Base-by-base conservation (phyloP, 108 stramenopile genomes). In the Skeletonema menzelii region DNA sequence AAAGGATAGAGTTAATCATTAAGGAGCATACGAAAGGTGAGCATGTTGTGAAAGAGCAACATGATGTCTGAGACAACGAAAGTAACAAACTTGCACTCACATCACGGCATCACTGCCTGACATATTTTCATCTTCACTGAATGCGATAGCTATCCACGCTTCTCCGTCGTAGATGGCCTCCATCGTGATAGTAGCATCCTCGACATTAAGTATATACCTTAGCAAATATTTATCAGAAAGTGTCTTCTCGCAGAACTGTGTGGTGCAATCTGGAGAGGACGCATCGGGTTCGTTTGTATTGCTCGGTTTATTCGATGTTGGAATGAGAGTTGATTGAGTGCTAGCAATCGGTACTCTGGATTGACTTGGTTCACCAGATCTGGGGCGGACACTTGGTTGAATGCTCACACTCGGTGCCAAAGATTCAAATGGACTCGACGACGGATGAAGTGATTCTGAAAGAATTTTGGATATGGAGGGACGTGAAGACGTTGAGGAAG, bases 11-110 rank as follows among this genome's bases (percentile, higher is more conserved):
- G n/a, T n/a, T n/a, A n/a, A n/a, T n/a, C n/a, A n/a, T n/a, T n/a
- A n/a, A 75, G 19, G 31, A 65, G 22, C 2, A 28, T 2, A 31
- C 30, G 47, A 49, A 40, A 14, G 31, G 34, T 37, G 37, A 59
- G 40, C 65, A 63, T 1, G 4, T 30, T n/a, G 46, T 62, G 15
- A 56, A 44, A 26, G 26, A 63, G 0, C 65, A 22, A 56, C 65
- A 66, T n/a, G 26, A 74, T 8, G 2, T 57, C 57, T 27, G 63
- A 64, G 64, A 64, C 58, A n/a, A 74, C 56, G 30, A 65, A 74
- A 74, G 24, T 0, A 27, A 30, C n/a, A 0, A 22, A 24, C 35
- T 24, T 6, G 20, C 22, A 53, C 49, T 53, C 49, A 53, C 49
- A 53, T 53, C 8, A 53, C 49, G 22, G 49, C 49, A 53, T 53